phyloP scores from a whole-genome alignment of 768 basidiomycete species.

The Favolaschia claudopus region DNA sequence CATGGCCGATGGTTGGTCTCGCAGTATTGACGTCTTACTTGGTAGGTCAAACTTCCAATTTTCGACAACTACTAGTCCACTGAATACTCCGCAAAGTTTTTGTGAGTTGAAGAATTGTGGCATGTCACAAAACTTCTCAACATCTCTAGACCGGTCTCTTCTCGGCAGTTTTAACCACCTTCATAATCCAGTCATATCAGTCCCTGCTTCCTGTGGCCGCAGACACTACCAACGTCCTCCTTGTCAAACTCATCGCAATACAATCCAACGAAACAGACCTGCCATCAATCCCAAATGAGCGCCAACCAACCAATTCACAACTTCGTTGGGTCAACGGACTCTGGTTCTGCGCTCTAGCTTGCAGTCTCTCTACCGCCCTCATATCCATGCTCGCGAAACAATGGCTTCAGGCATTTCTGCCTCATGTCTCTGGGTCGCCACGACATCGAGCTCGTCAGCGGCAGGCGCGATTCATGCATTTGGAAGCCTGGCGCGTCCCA shows the following conservation, averaged over 20 bases:
- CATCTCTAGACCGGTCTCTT: conserved; percentile 49
- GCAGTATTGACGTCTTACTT: conserved; percentile 52
- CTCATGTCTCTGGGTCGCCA: conserved; percentile 45
- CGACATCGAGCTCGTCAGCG: conserved; percentile 46
- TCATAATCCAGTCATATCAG: conserved; percentile 52
- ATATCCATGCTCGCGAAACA: conserved; percentile 56
- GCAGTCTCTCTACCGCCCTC: conserved; percentile 50
- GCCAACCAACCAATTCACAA: conserved; percentile 23
- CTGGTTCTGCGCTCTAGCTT: conserved; percentile 53
- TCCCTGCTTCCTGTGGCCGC: conserved; percentile 41
- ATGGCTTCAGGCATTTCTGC: conserved; percentile 48
- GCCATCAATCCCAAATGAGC: conserved; percentile 19
- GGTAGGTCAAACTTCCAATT: conserved; percentile 35
- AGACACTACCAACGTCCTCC: conserved; percentile 45
- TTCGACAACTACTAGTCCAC: neutral
- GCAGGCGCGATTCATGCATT: conserved; percentile 44
- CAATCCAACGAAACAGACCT: conserved; percentile 28
- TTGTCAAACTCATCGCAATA: conserved; percentile 38
- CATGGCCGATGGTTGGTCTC: conserved; percentile 47
- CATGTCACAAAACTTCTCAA: neutral
- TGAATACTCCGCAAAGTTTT: conserved; percentile 44
- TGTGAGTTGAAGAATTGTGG: conserved; percentile 37
- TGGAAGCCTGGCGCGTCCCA: conserved; percentile 49
- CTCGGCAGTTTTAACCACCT: conserved; percentile 52
- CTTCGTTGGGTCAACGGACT: conserved; percentile 53